Percentiles rank a stretch among this genome's conserved stretches.
phyloP scores from a whole-genome alignment of 2,329 filamentous ascomycete species.

The Fusarium begoniae region DNA sequence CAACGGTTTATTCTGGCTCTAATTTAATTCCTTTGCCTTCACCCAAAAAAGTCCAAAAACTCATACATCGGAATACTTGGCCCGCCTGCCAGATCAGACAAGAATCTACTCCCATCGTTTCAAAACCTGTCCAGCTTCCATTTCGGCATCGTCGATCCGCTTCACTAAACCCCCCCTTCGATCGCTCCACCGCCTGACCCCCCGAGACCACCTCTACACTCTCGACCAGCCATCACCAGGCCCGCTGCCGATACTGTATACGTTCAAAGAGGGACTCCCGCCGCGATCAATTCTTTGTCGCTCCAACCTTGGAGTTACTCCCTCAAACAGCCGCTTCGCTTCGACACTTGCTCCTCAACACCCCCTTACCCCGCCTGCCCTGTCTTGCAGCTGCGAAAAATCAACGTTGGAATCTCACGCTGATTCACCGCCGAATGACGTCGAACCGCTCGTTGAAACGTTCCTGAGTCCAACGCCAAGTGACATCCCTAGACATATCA shows the following conservation, averaged over 20 bases:
- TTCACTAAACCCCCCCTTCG: slow-evolving; percentile 36
- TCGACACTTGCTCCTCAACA: slow-evolving; percentile 7
- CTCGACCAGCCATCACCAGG: slow-evolving; percentile 28
- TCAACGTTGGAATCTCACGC: slow-evolving; percentile 14
- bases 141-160: slow-evolving; percentile 34
- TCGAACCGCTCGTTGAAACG: slow-evolving; percentile 33
- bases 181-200: slow-evolving; percentile 41
- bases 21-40: background rate
- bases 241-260: slow-evolving; percentile 5
- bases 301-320: background rate
- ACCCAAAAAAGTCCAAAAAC: background rate
- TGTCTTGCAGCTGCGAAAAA: slow-evolving; percentile 10
- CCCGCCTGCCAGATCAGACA: slow-evolving; percentile 28
- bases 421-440: slow-evolving; percentile 43
- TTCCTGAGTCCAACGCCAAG: slow-evolving; percentile 36
- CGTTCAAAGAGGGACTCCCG: slow-evolving; percentile 12
- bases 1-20: slow-evolving; percentile 7
- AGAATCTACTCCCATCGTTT: background rate
- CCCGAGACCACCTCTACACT: slow-evolving; percentile 28
- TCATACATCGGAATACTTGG: slow-evolving; percentile 27
- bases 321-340: slow-evolving; percentile 9
- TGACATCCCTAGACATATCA: slow-evolving; percentile 24
- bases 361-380: slow-evolving; percentile 32
- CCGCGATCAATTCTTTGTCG: slow-evolving; percentile 7
- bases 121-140: background rate